Percentiles rank a stretch among this genome's conserved stretches.
phyloP scores from a whole-genome alignment of 352 stramenopile species.

The Thalassiosira mediterranea region DNA sequence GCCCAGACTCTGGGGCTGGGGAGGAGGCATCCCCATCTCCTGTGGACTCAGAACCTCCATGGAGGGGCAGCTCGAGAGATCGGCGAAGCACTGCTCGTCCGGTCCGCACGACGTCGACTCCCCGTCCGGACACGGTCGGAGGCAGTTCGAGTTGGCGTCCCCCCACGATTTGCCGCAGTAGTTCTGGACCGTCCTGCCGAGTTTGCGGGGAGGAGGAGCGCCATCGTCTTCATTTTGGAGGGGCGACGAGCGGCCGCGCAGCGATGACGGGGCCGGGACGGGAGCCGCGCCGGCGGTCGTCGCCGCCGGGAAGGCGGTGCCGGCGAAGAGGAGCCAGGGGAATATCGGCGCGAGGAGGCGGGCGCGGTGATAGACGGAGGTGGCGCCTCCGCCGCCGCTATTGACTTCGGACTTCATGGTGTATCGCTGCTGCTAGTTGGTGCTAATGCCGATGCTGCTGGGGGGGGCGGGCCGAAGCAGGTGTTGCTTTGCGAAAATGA shows the following conservation, averaged over 20 bases:
- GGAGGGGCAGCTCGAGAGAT: constrained; percentile 38
- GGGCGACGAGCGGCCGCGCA: constrained; percentile 4
- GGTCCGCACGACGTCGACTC: constrained; percentile 11
- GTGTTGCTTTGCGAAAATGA: no score
- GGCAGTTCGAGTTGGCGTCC: constrained; percentile 38
- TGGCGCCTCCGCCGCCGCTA: no score
- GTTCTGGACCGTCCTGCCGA: constrained; percentile 32
- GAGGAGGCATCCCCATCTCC: constrained; percentile 7
- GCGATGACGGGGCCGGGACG: not conserved
- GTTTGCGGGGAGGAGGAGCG: no score
- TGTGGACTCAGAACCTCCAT: constrained; percentile 12
- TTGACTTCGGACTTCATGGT: not conserved
- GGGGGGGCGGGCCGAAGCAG: no score
- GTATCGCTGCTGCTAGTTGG: no score
- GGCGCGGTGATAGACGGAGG: constrained; percentile 34
- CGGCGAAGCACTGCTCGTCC: constrained; percentile 46
- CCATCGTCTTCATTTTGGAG: not conserved
- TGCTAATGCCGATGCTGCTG: no score
- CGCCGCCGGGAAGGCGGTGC: not conserved
- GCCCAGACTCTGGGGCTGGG: constrained; percentile 12
- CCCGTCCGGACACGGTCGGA: constrained; percentile 28
- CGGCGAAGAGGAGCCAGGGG: constrained; percentile 22
- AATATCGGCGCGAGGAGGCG: constrained; percentile 30
- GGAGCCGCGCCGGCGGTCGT: not conserved
- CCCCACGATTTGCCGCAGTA: constrained; percentile 49